Evolutionary conservation across 2,329 filamentous ascomycete species (phyloP).

Genomic region (Diaporthe nobilis): DNA sequence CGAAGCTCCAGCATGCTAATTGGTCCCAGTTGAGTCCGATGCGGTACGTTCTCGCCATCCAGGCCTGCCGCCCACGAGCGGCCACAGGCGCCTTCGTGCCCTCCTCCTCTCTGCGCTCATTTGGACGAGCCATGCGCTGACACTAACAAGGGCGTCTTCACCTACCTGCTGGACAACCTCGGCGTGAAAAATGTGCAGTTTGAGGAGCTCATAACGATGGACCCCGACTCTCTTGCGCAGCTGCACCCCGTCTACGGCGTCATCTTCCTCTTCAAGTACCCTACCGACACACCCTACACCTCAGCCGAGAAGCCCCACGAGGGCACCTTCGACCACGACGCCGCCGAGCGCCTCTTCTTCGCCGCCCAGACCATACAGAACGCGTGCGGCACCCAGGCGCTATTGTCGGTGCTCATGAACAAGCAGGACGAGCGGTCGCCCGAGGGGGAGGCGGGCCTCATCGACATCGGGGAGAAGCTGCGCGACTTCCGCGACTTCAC

Average conservation of each 20-base stretch:
- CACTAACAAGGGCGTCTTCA: constrained; percentile 88
- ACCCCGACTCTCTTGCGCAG: constrained; percentile 78
- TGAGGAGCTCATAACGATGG: constrained; percentile 93
- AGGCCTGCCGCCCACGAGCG: constrained; percentile 44
- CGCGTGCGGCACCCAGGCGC: constrained; percentile 95
- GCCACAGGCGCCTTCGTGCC: not conserved
- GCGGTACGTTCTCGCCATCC: constrained; percentile 72
- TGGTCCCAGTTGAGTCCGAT: constrained; percentile 83
- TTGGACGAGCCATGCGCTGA: constrained; percentile 49
- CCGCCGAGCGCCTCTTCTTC: constrained; percentile 88
- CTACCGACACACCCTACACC: constrained; percentile 76
- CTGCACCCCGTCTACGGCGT: constrained; percentile 91
- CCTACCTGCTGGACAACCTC: constrained; percentile 90
- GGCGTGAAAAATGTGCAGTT: constrained; percentile 96
- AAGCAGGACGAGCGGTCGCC: constrained; percentile 67
- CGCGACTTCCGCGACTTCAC: constrained; percentile 90
- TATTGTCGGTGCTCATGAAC: constrained; percentile 93
- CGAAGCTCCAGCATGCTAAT: constrained; percentile 16
- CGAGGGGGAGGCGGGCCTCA: constrained; percentile 53
- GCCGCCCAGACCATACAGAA: constrained; percentile 98
- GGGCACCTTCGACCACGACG: constrained; percentile 83
- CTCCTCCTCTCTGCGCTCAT: not conserved
- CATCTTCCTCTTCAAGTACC: constrained; percentile 99
- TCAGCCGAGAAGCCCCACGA: constrained; percentile 78
- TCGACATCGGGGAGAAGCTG: constrained; percentile 81